phyloP scores from a whole-genome alignment of 2,329 filamentous ascomycete genomes.

The Fusarium fracticaudum region DNA sequence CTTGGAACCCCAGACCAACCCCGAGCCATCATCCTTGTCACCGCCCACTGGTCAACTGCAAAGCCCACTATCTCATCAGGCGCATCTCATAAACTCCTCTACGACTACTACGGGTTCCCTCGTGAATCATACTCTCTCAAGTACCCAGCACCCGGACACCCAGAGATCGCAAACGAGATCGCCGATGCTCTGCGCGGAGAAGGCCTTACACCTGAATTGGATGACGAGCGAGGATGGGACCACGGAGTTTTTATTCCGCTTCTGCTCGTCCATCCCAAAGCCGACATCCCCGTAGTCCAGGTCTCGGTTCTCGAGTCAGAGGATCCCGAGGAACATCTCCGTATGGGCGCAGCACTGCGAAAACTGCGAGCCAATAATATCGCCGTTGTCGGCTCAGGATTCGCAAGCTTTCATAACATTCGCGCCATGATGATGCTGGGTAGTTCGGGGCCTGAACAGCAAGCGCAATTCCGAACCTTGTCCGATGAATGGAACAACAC shows the following conservation, averaged over 20 bases:
- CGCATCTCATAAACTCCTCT: slow-evolving; percentile 58
- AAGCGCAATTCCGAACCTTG: slow-evolving; percentile 39
- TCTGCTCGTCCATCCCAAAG: slow-evolving; percentile 62
- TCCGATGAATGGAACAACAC: slow-evolving; percentile 57
- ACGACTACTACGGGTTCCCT: slow-evolving; percentile 70
- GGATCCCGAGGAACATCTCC: slow-evolving; percentile 58
- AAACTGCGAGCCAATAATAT: slow-evolving; percentile 61
- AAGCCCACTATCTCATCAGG: slow-evolving; percentile 62
- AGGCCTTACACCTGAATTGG: slow-evolving; percentile 55
- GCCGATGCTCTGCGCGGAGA: slow-evolving; percentile 55
- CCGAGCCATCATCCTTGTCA: slow-evolving; percentile 64
- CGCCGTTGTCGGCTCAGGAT: slow-evolving; percentile 69
- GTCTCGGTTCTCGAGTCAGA: slow-evolving; percentile 64
- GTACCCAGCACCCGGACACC: slow-evolving; percentile 66
- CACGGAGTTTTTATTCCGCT: slow-evolving; percentile 70
- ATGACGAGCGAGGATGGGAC: slow-evolving; percentile 61
- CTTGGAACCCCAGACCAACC: slow-evolving; percentile 61
- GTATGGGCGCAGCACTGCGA: slow-evolving; percentile 62
- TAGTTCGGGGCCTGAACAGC: slow-evolving; percentile 29
- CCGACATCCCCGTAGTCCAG: slow-evolving; percentile 65
- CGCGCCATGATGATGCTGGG: slow-evolving; percentile 54
- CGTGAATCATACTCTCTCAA: slow-evolving; percentile 63
- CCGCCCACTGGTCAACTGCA: slow-evolving; percentile 65
- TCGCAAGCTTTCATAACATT: slow-evolving; percentile 67
- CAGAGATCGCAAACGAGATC: slow-evolving; percentile 61